Evolutionary conservation across 2,329 filamentous ascomycete genomes (phyloP).

Genomic region (Nigrospora sphaerica): DNA sequence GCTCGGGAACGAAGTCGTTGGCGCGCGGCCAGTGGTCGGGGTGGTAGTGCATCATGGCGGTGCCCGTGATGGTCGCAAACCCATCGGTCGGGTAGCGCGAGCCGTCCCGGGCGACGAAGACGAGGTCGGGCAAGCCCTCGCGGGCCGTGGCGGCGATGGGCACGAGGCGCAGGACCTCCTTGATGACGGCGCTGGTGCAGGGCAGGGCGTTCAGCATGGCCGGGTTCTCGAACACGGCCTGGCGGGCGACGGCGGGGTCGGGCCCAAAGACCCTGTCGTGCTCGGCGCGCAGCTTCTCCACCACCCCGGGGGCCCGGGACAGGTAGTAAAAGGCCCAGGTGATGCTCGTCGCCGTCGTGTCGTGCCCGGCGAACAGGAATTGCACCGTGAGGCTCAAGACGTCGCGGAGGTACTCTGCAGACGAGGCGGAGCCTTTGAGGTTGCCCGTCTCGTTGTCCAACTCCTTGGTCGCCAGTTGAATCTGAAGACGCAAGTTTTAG

Average conservation of each 20-base stretch:
- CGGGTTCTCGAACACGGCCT: conserved; percentile 29
- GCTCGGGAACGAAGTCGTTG: conserved; percentile 31
- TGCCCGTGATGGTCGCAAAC: conserved; percentile 13
- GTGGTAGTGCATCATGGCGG: conserved; percentile 19
- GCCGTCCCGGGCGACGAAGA: conserved; percentile 29
- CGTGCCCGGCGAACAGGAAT: conserved; percentile 18
- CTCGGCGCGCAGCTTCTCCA: conserved; percentile 13
- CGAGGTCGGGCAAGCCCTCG: conserved; percentile 19
- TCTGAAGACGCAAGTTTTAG: not conserved
- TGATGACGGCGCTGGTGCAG: conserved; percentile 43
- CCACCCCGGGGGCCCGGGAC: conserved; percentile 6
- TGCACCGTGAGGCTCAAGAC: conserved; percentile 11
- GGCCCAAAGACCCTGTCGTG: conserved; percentile 33
- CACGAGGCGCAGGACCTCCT: conserved; percentile 44
- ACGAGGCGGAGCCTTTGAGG: not conserved
- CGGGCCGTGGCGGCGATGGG: conserved; percentile 37
- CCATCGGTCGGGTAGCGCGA: conserved; percentile 27
- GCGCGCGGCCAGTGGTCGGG: conserved; percentile 28
- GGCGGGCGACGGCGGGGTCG: conserved; percentile 24
- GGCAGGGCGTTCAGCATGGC: conserved; percentile 39
- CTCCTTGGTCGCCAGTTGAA: conserved; percentile 10
- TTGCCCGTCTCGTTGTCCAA: conserved; percentile 4
- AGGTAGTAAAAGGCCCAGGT: conserved; percentile 11
- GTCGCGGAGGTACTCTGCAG: conserved; percentile 4
- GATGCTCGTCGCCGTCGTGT: conserved; percentile 16